A percentile compares a stretch with the other conserved stretches of the same genome.
These are phyloP conservation scores for Russula dissimulans DNA, from an alignment of 768 basidiomycete species.

Conservation along the genomic window DNA sequence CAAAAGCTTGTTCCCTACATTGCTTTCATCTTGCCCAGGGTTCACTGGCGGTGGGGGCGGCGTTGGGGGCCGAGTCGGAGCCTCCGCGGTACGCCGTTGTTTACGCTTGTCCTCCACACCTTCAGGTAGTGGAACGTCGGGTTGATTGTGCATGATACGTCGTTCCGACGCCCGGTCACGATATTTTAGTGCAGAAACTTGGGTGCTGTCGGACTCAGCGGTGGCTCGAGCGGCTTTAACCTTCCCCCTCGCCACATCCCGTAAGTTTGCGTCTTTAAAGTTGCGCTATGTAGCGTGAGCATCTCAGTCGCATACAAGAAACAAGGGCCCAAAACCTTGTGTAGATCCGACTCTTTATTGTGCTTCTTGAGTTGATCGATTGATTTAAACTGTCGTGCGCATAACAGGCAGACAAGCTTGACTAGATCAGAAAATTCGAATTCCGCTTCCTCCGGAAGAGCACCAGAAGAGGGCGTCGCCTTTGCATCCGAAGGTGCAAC, in stretches of 20 bases:
- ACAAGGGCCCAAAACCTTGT: slow-evolving; percentile 58
- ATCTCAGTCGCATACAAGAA: neutral
- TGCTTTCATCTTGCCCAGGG: slow-evolving; percentile 72
- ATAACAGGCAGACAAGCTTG: slow-evolving; percentile 78
- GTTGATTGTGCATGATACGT: slow-evolving; percentile 84
- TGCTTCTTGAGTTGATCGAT: slow-evolving; percentile 81
- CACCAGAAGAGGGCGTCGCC: slow-evolving; percentile 26
- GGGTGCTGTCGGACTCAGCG: slow-evolving; percentile 22
- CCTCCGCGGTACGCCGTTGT: slow-evolving; percentile 44
- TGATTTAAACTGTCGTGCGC: slow-evolving; percentile 87
- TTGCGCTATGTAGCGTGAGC: slow-evolving; percentile 57
- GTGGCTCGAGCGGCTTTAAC: slow-evolving; percentile 37
- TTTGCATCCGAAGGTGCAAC: slow-evolving; percentile 4
- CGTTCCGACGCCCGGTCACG: slow-evolving; percentile 93
- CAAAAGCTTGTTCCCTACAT: slow-evolving; percentile 86
- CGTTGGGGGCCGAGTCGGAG: slow-evolving; percentile 49
- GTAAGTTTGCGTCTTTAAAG: slow-evolving; percentile 58
- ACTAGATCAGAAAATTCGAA: slow-evolving; percentile 77
- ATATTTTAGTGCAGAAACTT: slow-evolving; percentile 62
- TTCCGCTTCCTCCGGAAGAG: slow-evolving; percentile 44
- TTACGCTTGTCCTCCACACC: slow-evolving; percentile 37
- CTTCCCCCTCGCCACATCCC: slow-evolving; percentile 69
- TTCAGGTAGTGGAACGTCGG: slow-evolving; percentile 64
- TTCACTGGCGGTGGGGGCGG: slow-evolving; percentile 57
- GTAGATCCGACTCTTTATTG: slow-evolving; percentile 87